phyloP scores from a whole-genome alignment of 2,329 filamentous ascomycete species.

The Diaporthe sp. region DNA sequence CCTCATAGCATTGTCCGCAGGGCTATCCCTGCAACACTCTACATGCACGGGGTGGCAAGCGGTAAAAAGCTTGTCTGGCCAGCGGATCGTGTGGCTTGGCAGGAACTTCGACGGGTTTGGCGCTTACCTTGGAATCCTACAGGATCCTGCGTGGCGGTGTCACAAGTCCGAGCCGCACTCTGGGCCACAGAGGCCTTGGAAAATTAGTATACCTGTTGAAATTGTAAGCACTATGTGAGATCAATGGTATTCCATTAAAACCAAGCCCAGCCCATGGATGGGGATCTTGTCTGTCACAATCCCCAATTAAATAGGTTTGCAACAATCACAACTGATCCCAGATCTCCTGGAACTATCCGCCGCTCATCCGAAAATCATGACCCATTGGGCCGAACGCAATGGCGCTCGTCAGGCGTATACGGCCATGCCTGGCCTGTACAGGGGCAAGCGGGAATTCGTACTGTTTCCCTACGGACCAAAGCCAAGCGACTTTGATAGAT shows the following conservation, averaged over 20 bases:
- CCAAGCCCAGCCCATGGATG: not conserved
- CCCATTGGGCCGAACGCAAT: slow-evolving; percentile 10
- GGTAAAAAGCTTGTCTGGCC: slow-evolving; percentile 1
- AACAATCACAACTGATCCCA: not conserved
- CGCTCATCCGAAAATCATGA: not conserved
- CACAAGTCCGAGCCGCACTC: not conserved
- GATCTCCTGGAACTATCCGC: not conserved
- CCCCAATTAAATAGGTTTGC: not conserved
- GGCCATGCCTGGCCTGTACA: not conserved
- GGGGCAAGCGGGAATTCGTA: not conserved
- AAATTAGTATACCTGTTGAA: not conserved
- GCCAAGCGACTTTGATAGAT: not conserved
- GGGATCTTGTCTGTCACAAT: not conserved
- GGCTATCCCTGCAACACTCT: not conserved
- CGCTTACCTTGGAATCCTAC: not conserved
- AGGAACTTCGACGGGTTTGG: not conserved
- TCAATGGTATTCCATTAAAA: not conserved
- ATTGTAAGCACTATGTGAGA: not conserved
- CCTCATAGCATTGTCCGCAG: too few relatives aligned
- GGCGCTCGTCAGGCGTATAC: not conserved
- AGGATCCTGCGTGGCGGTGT: not conserved
- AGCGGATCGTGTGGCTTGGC: not conserved
- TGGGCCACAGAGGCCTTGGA: not conserved
- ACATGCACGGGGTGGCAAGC: not conserved
- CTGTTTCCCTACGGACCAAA: not conserved